Evolutionary conservation across 208 protist genomes (phyloP).

Genomic region (Trypanosoma vivax): DNA sequence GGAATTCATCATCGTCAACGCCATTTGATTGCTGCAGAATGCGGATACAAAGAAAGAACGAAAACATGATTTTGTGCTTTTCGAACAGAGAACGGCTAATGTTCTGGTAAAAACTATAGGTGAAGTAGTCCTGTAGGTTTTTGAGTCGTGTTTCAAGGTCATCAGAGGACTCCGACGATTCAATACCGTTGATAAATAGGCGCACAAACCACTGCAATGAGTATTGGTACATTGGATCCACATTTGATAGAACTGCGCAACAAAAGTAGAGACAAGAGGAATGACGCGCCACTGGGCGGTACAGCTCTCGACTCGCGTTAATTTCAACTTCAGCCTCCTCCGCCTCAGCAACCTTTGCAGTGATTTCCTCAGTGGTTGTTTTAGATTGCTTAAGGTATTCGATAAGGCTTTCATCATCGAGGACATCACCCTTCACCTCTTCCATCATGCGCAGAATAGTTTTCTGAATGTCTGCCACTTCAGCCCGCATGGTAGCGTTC

Average conservation of each 20-base stretch:
- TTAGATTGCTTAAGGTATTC: slow-evolving; percentile 94
- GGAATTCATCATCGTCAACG: slow-evolving; percentile 81
- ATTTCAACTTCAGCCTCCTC: slow-evolving; percentile 96
- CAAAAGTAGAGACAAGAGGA: slow-evolving; percentile 97
- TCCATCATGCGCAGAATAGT: slow-evolving; percentile 95
- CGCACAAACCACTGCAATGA: slow-evolving; percentile 96
- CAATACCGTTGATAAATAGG: slow-evolving; percentile 92
- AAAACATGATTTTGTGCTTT: slow-evolving; percentile 94
- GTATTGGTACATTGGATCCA: slow-evolving; percentile 97
- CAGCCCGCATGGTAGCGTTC: slow-evolving; percentile 95
- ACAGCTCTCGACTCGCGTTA: slow-evolving; percentile 94
- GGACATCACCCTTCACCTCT: slow-evolving; percentile 92
- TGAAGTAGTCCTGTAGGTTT: slow-evolving; percentile 93
- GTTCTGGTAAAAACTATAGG: slow-evolving; percentile 95
- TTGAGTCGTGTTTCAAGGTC: slow-evolving; percentile 75
- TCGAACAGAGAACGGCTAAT: slow-evolving; percentile 94
- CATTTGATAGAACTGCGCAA: slow-evolving; percentile 91
- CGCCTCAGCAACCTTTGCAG: slow-evolving; percentile 91
- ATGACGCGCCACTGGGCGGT: slow-evolving; percentile 92
- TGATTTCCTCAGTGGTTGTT: slow-evolving; percentile 91
- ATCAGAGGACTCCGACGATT: slow-evolving; percentile 74
- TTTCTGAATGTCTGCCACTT: slow-evolving; percentile 94
- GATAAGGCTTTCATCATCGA: slow-evolving; percentile 98
- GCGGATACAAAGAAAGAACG: slow-evolving; percentile 90
- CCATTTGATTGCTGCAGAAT: slow-evolving; percentile 66